Percentiles rank a stretch among this genome's conserved stretches.
These are phyloP conservation scores for Barnettozyma vustinii DNA, from an alignment of 805 yeast species.

Conservation along the genomic window DNA sequence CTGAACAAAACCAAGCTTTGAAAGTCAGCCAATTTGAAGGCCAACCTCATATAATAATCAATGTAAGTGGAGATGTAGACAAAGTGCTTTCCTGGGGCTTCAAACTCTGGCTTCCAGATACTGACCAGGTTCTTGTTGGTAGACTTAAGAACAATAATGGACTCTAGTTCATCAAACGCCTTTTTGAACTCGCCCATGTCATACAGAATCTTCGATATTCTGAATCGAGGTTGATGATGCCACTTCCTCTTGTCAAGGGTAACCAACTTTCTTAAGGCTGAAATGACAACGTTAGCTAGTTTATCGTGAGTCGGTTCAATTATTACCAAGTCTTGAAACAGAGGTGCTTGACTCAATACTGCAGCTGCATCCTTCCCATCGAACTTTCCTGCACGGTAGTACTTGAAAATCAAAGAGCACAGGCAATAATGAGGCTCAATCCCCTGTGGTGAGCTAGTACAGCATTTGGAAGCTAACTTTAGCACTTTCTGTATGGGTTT, in stretches of 20 bases:
- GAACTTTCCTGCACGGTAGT: conserved; percentile 35
- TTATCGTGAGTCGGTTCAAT: conserved; percentile 17
- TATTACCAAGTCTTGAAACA: conserved; percentile 16
- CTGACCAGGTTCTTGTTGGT: conserved; percentile 66
- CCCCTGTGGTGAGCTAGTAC: conserved; percentile 33
- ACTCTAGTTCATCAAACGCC: conserved; percentile 62
- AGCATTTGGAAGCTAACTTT: conserved; percentile 38
- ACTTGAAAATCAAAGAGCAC: conserved; percentile 54
- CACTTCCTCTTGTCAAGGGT: conserved; percentile 74
- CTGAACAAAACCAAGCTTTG: conserved; percentile 54
- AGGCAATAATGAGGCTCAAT: conserved; percentile 77
- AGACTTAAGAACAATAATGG: conserved; percentile 59
- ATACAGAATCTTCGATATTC: conserved; percentile 57
- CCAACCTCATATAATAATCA: conserved; percentile 51
- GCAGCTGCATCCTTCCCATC: conserved; percentile 35
- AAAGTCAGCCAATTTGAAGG: conserved; percentile 50
- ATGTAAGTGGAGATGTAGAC: conserved; percentile 69
- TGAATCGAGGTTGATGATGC: conserved; percentile 83
- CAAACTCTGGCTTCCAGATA: conserved; percentile 92
- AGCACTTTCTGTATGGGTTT: conserved; percentile 32
- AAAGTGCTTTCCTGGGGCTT: conserved; percentile 91
- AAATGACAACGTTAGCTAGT: conserved; percentile 37
- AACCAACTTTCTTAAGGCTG: conserved; percentile 42
- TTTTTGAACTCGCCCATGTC: conserved; percentile 44
- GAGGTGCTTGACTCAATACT: conserved; percentile 22